Conservation (phyloP, 768 basidiomycete genomes). For the Pleurotus sapidus region DNA sequence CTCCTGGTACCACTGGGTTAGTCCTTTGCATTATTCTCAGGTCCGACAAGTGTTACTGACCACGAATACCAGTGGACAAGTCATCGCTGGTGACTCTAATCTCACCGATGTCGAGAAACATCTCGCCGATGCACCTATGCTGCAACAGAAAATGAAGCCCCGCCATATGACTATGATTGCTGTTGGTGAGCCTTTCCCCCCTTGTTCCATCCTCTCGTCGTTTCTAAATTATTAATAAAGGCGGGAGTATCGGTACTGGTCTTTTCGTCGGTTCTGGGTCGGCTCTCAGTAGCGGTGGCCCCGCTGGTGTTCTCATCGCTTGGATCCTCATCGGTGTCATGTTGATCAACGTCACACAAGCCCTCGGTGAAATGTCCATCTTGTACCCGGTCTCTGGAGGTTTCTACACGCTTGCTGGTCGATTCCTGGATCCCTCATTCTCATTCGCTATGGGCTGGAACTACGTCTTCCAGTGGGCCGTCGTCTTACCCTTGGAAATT, state of each 20-base stretch:
- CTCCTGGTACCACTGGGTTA: slow-evolving; percentile 44
- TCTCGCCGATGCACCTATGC: slow-evolving; percentile 38
- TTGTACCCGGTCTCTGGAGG: slow-evolving; percentile 47
- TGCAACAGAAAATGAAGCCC: slow-evolving; percentile 48
- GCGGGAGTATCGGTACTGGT: slow-evolving; percentile 48
- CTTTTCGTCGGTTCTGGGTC: slow-evolving; percentile 45
- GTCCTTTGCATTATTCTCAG: slow-evolving; percentile 8
- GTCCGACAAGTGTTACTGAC: not conserved
- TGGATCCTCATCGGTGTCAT: slow-evolving; percentile 45
- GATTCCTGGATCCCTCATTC: slow-evolving; percentile 45
- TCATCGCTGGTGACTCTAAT: slow-evolving; percentile 31
- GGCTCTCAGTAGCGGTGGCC: slow-evolving; percentile 36
- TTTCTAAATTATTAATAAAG: slow-evolving; percentile 16
- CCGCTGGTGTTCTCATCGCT: slow-evolving; percentile 40
- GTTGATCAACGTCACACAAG: slow-evolving; percentile 49
- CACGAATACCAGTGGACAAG: slow-evolving; percentile 29
- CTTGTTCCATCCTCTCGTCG: not conserved
- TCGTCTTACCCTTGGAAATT: slow-evolving; percentile 41
- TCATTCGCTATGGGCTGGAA: slow-evolving; percentile 52
- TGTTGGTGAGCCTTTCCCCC: slow-evolving; percentile 33
- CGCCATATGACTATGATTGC: slow-evolving; percentile 47
- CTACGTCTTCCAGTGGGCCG: slow-evolving; percentile 44
- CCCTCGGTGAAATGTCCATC: slow-evolving; percentile 49
- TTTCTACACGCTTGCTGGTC: slow-evolving; percentile 44
- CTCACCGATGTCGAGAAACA: slow-evolving; percentile 31